phyloP scores from a whole-genome alignment of 257 asterid species.

The Ophiorrhiza pumila region DNA sequence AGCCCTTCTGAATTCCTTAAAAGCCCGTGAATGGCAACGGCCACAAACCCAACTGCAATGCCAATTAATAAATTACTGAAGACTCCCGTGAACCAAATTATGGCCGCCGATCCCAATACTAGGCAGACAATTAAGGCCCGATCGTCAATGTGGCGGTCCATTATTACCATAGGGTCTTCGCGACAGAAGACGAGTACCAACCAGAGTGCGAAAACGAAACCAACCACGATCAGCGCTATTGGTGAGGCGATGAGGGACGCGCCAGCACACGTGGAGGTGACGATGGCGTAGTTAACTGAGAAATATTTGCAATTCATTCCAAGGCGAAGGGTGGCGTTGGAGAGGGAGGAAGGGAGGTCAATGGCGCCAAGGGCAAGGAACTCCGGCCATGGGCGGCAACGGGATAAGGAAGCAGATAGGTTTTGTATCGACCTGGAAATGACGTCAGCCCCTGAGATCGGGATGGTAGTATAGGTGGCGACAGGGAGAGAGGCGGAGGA shows the following conservation, averaged over 20 bases:
- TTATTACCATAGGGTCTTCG: slow-evolving; percentile 61
- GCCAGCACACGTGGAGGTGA: slow-evolving; percentile 48
- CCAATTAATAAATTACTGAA: slow-evolving; percentile 50
- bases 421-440: slow-evolving; percentile 61
- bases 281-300: slow-evolving; percentile 53
- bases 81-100: slow-evolving; percentile 48
- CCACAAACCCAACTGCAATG: slow-evolving; percentile 43
- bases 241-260: slow-evolving; percentile 56
- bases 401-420: slow-evolving; percentile 50
- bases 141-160: slow-evolving; percentile 55
- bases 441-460: slow-evolving; percentile 58
- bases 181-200: slow-evolving; percentile 60
- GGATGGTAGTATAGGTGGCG: slow-evolving; percentile 63
- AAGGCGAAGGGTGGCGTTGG: slow-evolving; percentile 47
- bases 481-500: slow-evolving; percentile 22
- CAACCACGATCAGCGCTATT: slow-evolving; percentile 36
- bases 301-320: slow-evolving; percentile 55
- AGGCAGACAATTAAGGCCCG: slow-evolving; percentile 43
- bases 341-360: slow-evolving; percentile 51
- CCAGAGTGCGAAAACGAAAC: slow-evolving; percentile 52
- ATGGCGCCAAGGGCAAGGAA: slow-evolving; percentile 46
- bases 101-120: slow-evolving; percentile 28
- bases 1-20: slow-evolving; percentile 64
- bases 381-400: slow-evolving; percentile 77
- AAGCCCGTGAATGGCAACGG: slow-evolving; percentile 47